Conservation (phyloP, 2,329 filamentous ascomycete species). For the Scytalidium lignicola region DNA sequence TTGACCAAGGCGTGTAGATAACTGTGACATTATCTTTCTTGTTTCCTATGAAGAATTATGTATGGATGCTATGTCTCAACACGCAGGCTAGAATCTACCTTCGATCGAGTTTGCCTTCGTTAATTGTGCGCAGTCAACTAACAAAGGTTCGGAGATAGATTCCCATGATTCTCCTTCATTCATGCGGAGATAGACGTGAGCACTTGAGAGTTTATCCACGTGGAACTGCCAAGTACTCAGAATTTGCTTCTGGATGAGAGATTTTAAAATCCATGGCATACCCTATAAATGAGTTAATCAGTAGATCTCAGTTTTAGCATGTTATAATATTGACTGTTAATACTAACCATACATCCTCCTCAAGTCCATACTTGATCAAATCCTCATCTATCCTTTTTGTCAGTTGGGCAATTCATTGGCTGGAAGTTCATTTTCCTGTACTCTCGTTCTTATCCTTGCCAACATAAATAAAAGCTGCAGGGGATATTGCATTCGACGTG, state of each 20-base stretch:
- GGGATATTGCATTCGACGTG: slow-evolving; percentile 76
- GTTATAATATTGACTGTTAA: slow-evolving; percentile 3
- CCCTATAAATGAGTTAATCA: background rate
- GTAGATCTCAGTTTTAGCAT: background rate
- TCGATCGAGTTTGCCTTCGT: slow-evolving; percentile 99
- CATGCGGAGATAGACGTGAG: slow-evolving; percentile 91
- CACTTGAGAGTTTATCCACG: slow-evolving; percentile 93
- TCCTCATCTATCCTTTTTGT: slow-evolving; percentile 70
- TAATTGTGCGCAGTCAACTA: slow-evolving; percentile 89
- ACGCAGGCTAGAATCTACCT: slow-evolving; percentile 45
- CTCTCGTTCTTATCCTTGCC: slow-evolving; percentile 99
- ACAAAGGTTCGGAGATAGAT: slow-evolving; percentile 63
- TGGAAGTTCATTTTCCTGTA: slow-evolving; percentile 34
- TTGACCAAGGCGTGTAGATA: slow-evolving; percentile 97
- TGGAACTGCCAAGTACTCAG: slow-evolving; percentile 65
- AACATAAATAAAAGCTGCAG: slow-evolving; percentile 85
- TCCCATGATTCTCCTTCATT: slow-evolving; percentile 79
- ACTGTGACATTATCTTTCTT: slow-evolving; percentile 97
- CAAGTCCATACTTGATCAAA: slow-evolving; percentile 88
- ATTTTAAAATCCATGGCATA: slow-evolving; percentile 1
- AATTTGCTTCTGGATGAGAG: slow-evolving; percentile 1
- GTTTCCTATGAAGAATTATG: slow-evolving; percentile 57
- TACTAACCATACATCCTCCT: slow-evolving; percentile 86
- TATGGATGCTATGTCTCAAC: slow-evolving; percentile 3
- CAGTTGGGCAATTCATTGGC: slow-evolving; percentile 5